Conservation (phyloP, 116 monocot genomes). For the Posidonia oceanica region DNA sequence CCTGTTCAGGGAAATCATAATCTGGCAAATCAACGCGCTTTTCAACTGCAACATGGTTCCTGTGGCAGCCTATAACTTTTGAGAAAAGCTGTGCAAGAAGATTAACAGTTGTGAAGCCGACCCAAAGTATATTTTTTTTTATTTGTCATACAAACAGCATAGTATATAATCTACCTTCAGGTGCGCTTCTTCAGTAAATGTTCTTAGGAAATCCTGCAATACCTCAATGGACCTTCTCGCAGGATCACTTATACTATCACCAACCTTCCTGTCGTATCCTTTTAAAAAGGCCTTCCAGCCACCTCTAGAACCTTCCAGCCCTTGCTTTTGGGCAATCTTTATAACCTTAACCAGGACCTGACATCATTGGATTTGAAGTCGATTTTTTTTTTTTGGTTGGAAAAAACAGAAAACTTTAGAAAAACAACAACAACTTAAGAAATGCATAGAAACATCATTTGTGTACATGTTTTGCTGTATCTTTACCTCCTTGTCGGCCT, state of each 20-base stretch:
- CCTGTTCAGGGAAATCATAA: constrained; percentile 7
- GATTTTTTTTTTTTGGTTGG: too few relatives aligned
- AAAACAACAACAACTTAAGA: neutral
- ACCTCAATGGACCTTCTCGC: constrained; percentile 4
- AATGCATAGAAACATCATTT: neutral
- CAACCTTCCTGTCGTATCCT: constrained; percentile 1
- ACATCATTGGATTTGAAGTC: neutral
- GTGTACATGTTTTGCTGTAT: neutral
- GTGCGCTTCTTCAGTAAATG: constrained; percentile 8
- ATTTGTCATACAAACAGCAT: neutral
- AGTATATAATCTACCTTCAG: constrained; percentile 4
- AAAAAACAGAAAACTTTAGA: too few relatives aligned
- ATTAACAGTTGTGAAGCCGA: neutral
- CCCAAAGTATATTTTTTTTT: neutral
- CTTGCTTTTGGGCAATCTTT: constrained; percentile 9
- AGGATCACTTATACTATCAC: constrained; percentile 12
- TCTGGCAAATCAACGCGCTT: neutral
- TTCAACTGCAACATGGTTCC: constrained; percentile 6
- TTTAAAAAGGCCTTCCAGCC: constrained; percentile 13
- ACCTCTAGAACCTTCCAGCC: constrained; percentile 9
- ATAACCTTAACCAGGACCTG: constrained; percentile 13
- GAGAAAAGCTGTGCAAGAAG: constrained; percentile 2
- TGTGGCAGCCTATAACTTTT: constrained; percentile 4
- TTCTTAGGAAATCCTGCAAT: constrained; percentile 5
- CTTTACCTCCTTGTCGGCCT: neutral